Evolutionary conservation across 1,139 yeast genomes (phyloP).

Genomic region (Candida freyschussii): DNA sequence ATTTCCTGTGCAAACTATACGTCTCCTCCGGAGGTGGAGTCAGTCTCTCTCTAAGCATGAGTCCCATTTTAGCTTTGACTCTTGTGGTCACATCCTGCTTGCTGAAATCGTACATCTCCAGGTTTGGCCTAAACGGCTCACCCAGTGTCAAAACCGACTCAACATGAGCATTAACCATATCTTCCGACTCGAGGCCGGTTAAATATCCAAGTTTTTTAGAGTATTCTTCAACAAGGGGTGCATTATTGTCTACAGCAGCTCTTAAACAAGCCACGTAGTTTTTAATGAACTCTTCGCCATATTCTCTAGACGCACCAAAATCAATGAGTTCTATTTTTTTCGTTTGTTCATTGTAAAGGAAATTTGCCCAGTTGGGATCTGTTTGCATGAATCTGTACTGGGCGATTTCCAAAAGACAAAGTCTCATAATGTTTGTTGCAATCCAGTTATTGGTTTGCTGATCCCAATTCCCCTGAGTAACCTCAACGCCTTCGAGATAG

Average conservation of each 20-base stretch:
- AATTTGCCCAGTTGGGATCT: slow-evolving; percentile 99
- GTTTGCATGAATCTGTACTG: slow-evolving; percentile 92
- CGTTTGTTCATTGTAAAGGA: slow-evolving; percentile 66
- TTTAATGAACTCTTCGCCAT: slow-evolving; percentile 58
- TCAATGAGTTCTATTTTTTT: slow-evolving; percentile 78
- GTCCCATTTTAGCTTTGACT: slow-evolving; percentile 76
- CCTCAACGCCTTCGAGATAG: slow-evolving; percentile 75
- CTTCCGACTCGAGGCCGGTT: slow-evolving; percentile 83
- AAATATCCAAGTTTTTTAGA: slow-evolving; percentile 79
- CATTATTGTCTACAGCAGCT: slow-evolving; percentile 71
- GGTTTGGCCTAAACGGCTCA: slow-evolving; percentile 72
- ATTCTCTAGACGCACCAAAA: slow-evolving; percentile 92
- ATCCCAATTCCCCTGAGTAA: slow-evolving; percentile 70
- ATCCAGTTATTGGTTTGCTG: slow-evolving; percentile 77
- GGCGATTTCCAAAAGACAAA: slow-evolving; percentile 82
- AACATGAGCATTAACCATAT: slow-evolving; percentile 88
- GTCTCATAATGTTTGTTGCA: slow-evolving; percentile 80
- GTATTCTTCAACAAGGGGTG: slow-evolving; percentile 56
- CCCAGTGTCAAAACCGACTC: slow-evolving; percentile 89
- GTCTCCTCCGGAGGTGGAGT: slow-evolving; percentile 99
- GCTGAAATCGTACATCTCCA: slow-evolving; percentile 59
- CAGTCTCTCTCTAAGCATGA: slow-evolving; percentile 87
- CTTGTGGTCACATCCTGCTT: slow-evolving; percentile 91
- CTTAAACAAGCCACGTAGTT: slow-evolving; percentile 71
- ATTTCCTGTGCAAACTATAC: slow-evolving; percentile 87